Percentiles rank a stretch among this genome's conserved stretches.
phyloP scores from a whole-genome alignment of 768 basidiomycete genomes.

The Auricularia heimuer region DNA sequence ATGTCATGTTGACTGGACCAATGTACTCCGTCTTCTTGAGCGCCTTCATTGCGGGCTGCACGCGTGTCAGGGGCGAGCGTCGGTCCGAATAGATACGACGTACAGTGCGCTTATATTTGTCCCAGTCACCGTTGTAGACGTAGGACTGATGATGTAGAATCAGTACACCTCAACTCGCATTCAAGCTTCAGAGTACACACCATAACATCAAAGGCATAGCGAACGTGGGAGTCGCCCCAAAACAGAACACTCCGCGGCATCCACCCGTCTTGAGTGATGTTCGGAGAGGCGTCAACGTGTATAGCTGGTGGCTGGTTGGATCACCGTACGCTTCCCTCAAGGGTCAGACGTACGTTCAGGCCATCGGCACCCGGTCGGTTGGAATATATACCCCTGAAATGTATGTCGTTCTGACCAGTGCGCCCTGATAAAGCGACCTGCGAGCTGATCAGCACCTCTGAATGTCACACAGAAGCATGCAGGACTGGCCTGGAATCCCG shows the following conservation, averaged over 20 bases:
- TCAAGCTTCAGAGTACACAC: not conserved
- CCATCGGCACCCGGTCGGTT: not conserved
- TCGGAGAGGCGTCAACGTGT: not conserved
- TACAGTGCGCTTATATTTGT: not conserved
- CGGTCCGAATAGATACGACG: no score
- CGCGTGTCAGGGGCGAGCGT: not conserved
- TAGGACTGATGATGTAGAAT: not conserved
- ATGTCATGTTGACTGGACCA: constrained; percentile 1
- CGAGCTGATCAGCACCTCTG: not conserved
- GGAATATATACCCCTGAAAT: not conserved
- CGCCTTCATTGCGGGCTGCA: not conserved
- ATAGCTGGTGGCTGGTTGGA: not conserved
- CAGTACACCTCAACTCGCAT: not conserved
- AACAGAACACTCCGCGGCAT: not conserved
- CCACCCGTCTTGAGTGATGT: not conserved
- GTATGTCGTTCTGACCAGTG: not conserved
- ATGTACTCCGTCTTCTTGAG: constrained; percentile 1
- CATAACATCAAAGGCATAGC: constrained; percentile 1
- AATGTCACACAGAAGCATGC: not conserved
- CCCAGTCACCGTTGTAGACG: not conserved
- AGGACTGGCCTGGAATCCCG: not conserved
- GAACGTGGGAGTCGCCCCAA: constrained; percentile 1
- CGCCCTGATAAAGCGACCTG: not conserved
- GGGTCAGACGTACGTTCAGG: not conserved
- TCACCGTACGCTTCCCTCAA: not conserved